phyloP scores from a whole-genome alignment of 1,284 basidiomycete species.

The Entoloma clypeatum region DNA sequence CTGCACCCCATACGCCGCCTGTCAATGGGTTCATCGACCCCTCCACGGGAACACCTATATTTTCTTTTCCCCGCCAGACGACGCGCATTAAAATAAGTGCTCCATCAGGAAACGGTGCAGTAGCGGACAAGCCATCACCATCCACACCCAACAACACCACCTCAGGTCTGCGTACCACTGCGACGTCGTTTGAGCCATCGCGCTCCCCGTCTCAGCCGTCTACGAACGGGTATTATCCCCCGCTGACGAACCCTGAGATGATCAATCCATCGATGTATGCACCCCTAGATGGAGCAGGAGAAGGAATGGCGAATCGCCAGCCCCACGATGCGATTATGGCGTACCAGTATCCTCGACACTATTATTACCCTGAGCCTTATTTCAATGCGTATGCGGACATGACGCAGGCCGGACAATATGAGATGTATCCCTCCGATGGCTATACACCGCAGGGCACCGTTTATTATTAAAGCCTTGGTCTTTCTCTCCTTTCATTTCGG shows the following conservation, averaged over 20 bases:
- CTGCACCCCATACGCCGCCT: constrained; percentile 50
- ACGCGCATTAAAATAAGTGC: constrained; percentile 72
- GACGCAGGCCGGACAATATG: constrained; percentile 60
- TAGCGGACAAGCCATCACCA: constrained; percentile 26
- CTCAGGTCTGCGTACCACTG: constrained; percentile 41
- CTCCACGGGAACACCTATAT: constrained; percentile 58
- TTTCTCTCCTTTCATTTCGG: constrained; percentile 19
- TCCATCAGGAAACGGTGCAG: constrained; percentile 36
- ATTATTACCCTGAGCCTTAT: constrained; percentile 66
- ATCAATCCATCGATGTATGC: constrained; percentile 26
- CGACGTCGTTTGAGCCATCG: constrained; percentile 44
- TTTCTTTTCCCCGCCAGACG: constrained; percentile 67
- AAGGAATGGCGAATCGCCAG: constrained; percentile 12
- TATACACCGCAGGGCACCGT: constrained; percentile 44
- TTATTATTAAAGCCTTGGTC: constrained; percentile 47
- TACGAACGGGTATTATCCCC: constrained; percentile 29
- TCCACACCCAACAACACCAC: constrained; percentile 27
- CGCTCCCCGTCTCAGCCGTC: constrained; percentile 24
- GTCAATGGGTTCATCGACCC: constrained; percentile 60
- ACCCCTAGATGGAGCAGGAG: constrained; percentile 23
- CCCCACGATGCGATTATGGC: constrained; percentile 36
- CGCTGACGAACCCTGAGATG: constrained; percentile 20
- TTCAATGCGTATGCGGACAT: constrained; percentile 64
- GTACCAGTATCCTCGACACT: constrained; percentile 55
- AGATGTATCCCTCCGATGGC: constrained; percentile 54